Evolutionary conservation across 768 basidiomycete genomes (phyloP).

Genomic region (Boletus pseudopeckii): DNA sequence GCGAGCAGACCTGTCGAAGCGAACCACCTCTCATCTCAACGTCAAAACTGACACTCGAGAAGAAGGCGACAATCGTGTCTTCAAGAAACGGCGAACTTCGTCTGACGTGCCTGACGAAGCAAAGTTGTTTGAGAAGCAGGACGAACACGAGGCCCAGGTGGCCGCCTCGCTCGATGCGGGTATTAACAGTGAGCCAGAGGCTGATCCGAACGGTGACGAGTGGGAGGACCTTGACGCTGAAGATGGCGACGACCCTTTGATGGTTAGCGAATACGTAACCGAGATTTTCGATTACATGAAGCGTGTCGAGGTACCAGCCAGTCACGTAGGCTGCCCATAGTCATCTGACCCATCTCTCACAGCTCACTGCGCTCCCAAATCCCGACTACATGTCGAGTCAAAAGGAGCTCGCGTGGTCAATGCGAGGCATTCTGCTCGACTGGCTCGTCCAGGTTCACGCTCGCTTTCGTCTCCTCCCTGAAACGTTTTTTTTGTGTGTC

Average conservation of each 20-base stretch:
- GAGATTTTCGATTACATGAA: constrained; percentile 95
- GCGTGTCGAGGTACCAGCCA: constrained; percentile 63
- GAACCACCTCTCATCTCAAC: constrained; percentile 33
- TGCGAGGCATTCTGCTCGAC: constrained; percentile 86
- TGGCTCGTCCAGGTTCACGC: constrained; percentile 92
- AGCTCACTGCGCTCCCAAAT: constrained; percentile 79
- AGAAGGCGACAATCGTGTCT: constrained; percentile 56
- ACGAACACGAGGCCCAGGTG: constrained; percentile 30
- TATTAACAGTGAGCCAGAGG: constrained; percentile 52
- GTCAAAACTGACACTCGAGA: constrained; percentile 40
- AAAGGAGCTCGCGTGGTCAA: constrained; percentile 81
- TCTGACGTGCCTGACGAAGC: constrained; percentile 52
- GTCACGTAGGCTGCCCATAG: no score
- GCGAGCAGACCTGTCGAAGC: constrained; percentile 25
- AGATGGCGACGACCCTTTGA: constrained; percentile 89
- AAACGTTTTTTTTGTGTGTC: constrained; percentile 85
- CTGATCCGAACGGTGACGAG: constrained; percentile 57
- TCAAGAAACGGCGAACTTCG: constrained; percentile 76
- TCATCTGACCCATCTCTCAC: constrained; percentile 1
- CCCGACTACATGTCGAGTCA: constrained; percentile 84
- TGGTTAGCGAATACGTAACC: constrained; percentile 94
- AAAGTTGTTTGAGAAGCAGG: constrained; percentile 42
- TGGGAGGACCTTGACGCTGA: constrained; percentile 95
- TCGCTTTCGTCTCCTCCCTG: constrained; percentile 80
- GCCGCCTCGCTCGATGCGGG: constrained; percentile 42